Conservation (phyloP, 148 eudicot genomes). For the Camellia sinensis region DNA sequence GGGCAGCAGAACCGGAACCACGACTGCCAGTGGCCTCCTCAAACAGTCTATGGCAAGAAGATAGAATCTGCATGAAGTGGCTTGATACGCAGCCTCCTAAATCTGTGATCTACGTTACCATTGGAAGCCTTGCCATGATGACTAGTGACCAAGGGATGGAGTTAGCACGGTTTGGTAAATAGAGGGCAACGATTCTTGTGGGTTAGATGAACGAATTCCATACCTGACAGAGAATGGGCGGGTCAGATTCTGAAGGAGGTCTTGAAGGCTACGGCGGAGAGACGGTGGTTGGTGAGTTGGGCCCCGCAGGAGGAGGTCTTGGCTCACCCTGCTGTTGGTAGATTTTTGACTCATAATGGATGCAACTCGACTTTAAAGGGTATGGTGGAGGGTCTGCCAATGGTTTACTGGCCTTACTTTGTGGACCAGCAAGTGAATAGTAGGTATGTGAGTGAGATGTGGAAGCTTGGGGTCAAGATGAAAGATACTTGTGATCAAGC, state of each 20-base stretch:
- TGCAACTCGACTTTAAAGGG: conserved; percentile 42
- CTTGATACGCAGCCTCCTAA: conserved; percentile 21
- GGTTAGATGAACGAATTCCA: conserved; percentile 28
- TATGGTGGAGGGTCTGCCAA: conserved; percentile 29
- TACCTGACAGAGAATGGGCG: conserved; percentile 4
- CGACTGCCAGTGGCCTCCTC: not conserved
- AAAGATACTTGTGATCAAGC: conserved; percentile 24
- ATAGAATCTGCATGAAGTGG: conserved; percentile 25
- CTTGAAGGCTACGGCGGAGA: conserved; percentile 1
- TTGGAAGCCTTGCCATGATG: conserved; percentile 23
- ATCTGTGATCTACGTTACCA: conserved; percentile 39
- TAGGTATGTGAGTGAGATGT: conserved; percentile 22
- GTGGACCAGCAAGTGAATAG: conserved; percentile 29
- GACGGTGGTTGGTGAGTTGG: conserved; percentile 30
- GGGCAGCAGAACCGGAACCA: too few relatives aligned
- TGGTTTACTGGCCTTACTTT: conserved; percentile 32
- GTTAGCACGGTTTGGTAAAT: conserved; percentile 24
- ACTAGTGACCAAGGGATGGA: conserved; percentile 23
- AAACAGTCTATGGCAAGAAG: conserved; percentile 12
- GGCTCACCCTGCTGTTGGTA: conserved; percentile 30
- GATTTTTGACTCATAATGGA: conserved; percentile 37
- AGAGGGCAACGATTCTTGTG: conserved; percentile 32
- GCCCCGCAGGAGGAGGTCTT: conserved; percentile 38
- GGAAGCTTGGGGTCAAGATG: conserved; percentile 28
- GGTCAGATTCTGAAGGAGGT: conserved; percentile 23